Conservation (phyloP, 495 filamentous ascomycete species). For the Tirmania nivea region DNA sequence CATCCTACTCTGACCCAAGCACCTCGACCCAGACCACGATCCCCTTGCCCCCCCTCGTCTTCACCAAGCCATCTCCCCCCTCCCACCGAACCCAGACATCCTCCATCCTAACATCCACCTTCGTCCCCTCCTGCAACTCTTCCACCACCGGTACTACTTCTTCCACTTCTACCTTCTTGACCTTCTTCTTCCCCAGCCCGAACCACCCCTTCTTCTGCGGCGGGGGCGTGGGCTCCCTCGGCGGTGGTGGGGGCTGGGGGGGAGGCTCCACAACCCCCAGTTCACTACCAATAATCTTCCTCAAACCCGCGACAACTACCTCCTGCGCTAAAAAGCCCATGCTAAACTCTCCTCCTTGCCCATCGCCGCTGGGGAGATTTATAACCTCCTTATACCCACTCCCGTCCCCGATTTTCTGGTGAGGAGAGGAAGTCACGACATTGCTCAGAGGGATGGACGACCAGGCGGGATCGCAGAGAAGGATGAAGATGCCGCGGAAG, state of each 20-base stretch:
- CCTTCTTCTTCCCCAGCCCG: neutral
- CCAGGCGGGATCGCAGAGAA: neutral
- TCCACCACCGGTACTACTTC: neutral
- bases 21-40: neutral
- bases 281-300: neutral
- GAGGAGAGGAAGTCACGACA: neutral
- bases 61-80: neutral
- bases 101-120: neutral
- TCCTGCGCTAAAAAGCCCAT: neutral
- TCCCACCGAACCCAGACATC: neutral
- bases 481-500: neutral
- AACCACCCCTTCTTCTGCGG: neutral
- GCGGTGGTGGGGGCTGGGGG: neutral
- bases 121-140: neutral
- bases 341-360: neutral
- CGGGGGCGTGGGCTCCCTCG: neutral
- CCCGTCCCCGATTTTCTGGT: neutral
- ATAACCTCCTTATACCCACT: neutral
- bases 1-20: neutral
- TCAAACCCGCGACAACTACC: neutral
- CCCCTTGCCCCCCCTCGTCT: neutral
- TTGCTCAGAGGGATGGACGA: neutral
- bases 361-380: neutral
- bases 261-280: neutral
- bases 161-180: neutral